Evolutionary conservation across 345 rosid genomes (phyloP).

Genomic region (Cardamine chenopodiifolia): DNA sequence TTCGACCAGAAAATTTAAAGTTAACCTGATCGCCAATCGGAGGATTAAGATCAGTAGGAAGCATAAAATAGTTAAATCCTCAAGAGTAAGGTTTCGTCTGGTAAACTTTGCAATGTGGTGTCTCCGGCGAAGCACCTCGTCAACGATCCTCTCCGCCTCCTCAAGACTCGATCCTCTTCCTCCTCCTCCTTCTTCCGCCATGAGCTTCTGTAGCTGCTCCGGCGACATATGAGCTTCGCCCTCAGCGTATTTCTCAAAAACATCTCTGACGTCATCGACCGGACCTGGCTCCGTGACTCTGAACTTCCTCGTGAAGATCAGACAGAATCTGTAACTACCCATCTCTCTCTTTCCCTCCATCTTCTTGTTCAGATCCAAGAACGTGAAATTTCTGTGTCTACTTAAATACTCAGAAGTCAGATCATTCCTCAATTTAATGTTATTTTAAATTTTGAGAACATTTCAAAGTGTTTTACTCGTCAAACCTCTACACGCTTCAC

Average conservation of each 20-base stretch:
- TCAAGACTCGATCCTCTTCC: slow-evolving; percentile 46
- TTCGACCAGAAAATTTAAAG: slow-evolving; percentile 3
- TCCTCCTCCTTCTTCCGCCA: slow-evolving; percentile 52
- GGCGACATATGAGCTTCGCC: slow-evolving; percentile 64
- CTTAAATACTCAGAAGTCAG: slow-evolving; percentile 11
- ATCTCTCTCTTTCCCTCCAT: slow-evolving; percentile 33
- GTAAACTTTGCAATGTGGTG: slow-evolving; percentile 70
- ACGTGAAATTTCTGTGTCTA: slow-evolving; percentile 22
- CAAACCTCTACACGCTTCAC: slow-evolving; percentile 27
- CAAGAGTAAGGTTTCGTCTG: slow-evolving; percentile 64
- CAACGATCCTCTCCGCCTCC: slow-evolving; percentile 62
- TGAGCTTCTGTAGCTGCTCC: slow-evolving; percentile 64
- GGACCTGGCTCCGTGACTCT: slow-evolving; percentile 64
- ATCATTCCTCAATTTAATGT: background rate
- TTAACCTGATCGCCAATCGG: slow-evolving; percentile 56
- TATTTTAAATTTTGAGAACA: background rate
- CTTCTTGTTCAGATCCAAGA: slow-evolving; percentile 37
- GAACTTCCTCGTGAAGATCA: slow-evolving; percentile 76
- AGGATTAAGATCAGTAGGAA: slow-evolving; percentile 66
- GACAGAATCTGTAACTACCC: slow-evolving; percentile 73
- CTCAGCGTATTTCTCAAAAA: slow-evolving; percentile 57
- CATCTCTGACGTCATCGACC: slow-evolving; percentile 60
- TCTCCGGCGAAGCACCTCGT: slow-evolving; percentile 54
- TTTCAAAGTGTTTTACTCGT: background rate
- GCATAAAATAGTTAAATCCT: slow-evolving; percentile 63